Base-by-base conservation (phyloP, 1,284 basidiomycete genomes). In the Thecaphora thlaspeos region DNA sequence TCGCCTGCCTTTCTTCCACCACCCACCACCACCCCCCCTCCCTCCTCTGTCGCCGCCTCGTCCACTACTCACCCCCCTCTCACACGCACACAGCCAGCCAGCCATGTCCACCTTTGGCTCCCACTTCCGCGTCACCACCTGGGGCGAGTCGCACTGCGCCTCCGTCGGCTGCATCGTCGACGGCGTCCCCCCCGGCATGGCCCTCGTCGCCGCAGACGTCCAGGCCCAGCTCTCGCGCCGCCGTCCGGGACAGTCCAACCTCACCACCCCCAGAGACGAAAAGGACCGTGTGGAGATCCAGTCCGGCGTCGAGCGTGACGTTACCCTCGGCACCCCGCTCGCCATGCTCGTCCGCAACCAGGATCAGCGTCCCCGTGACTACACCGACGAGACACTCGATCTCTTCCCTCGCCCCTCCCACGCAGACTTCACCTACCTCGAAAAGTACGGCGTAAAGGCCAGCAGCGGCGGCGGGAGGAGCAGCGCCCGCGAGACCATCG, bases 141-240 rank as follows among this genome's bases (percentile, higher is more conserved):
- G 90, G 78, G 95, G 95, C 65, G 95, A 99, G 82, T 91, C 89
- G 58, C 95, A 99, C 78, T 97, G 95, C 80, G 86, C 90, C 54
- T 94, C 91, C 3, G 94, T 98, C 34, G 95, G 95, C 32, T 91
- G 90, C 56, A 97, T 99, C 80, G 87, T 98, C 74, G 95, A 97
- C 78, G 94, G 94, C 42, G 90, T 91, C 68, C 94, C 95, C 48
- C 93, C 95, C 36, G 94, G 95, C 18, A 82, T 98, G 41, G 82
- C 85, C 59, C 83, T 99, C 52, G 83, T 85, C 22, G 83, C 89
- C 43, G 81, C 85, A 64, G 93, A 98, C 78, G 87, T 99, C 55
- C 95, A 99, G 80, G 81, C 84, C 17, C 95, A 99, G 79, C 84
- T 99, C 22, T 92, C 87, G 68, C 85, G 95, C 48, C 83, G 95